Evolutionary conservation across 352 stramenopile species (phyloP), one percentile per base, ranked within the genome.

Genomic region (Elongisporangium undulatum): DNA sequence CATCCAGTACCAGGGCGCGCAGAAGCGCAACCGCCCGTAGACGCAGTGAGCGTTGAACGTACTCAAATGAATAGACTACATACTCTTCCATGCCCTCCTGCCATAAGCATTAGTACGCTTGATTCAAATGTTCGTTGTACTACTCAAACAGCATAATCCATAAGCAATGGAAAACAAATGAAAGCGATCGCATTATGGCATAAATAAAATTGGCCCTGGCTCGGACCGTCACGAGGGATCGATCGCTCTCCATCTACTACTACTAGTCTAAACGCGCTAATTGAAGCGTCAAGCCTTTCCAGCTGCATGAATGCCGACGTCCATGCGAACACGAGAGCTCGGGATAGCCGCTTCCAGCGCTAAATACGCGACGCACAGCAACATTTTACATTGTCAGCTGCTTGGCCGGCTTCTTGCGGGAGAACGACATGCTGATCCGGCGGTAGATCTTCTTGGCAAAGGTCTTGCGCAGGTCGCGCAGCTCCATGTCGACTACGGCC

Each of bases 401-500:
- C 7, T 52, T 34, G 15, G 61, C 26, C 15, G 58, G 24, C 26
- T 70, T 77, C 63, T 64, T 73, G 29, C 74, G 67, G 9, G 50
- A 58, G 10, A 84, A 63, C 10, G 66, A 41, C 34, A 58, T 58
- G 1, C 77, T 75, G 53, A 90, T 69, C 8, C 69, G 66, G 55
- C 68, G 53, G 67, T 82, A 87, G 39, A 90, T 56, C 63, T 84
- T 85, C 54, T 75, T 77, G 51, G 78, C 71, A 17, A 90, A 74
- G 4, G 76, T 85, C 59, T 82, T 80, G 56, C 79, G 77, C 56
- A 89, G 52, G 49, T 87, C 79, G 16, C 77, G 72, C 34, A 90
- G 63, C 53, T 90, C 81, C 50, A 72, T 74, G 62, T 90, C 81
- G 53, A 90, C 68, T 15, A 87, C 81, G 2, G 78, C 81, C 29